Percentiles rank a stretch among this genome's conserved stretches.
Conservation (phyloP, 768 basidiomycete genomes). For the Kwoniella europaea region DNA sequence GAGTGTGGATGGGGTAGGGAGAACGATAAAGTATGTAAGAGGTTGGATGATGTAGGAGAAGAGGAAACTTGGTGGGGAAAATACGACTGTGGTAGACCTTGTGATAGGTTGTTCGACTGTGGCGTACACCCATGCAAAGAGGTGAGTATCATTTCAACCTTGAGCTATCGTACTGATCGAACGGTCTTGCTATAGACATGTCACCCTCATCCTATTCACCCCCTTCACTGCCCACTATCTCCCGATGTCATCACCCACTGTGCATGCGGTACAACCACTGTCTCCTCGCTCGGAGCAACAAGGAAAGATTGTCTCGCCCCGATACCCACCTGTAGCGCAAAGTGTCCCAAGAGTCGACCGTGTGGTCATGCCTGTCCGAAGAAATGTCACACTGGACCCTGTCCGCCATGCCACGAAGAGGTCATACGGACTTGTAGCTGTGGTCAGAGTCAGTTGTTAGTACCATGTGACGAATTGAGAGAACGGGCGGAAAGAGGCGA, state of each 20-base stretch:
- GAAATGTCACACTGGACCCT: constrained; percentile 76
- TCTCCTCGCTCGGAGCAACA: constrained; percentile 52
- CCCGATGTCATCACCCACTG: constrained; percentile 73
- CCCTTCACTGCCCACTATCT: constrained; percentile 67
- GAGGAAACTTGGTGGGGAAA: constrained; percentile 70
- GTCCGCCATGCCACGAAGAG: constrained; percentile 75
- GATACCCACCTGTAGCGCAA: constrained; percentile 76
- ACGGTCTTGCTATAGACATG: constrained; percentile 61
- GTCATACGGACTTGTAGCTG: constrained; percentile 85
- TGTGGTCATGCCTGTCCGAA: constrained; percentile 77
- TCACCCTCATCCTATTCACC: constrained; percentile 70
- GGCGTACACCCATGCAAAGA: constrained; percentile 74
- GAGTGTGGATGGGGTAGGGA: constrained; percentile 65
- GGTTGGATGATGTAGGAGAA: constrained; percentile 59
- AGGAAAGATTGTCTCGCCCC: constrained; percentile 69
- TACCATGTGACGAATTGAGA: constrained; percentile 64
- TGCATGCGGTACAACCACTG: constrained; percentile 77
- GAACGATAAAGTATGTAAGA: constrained; percentile 48
- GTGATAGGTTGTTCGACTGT: constrained; percentile 76
- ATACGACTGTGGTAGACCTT: constrained; percentile 67
- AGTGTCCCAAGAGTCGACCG: constrained; percentile 66
- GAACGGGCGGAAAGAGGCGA: constrained; percentile 55
- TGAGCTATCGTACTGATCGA: not conserved
- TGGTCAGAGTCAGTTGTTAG: constrained; percentile 68
- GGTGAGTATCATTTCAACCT: constrained; percentile 39